Conservation (phyloP, 2,329 filamentous ascomycete genomes). For the Penicillium sp. region DNA sequence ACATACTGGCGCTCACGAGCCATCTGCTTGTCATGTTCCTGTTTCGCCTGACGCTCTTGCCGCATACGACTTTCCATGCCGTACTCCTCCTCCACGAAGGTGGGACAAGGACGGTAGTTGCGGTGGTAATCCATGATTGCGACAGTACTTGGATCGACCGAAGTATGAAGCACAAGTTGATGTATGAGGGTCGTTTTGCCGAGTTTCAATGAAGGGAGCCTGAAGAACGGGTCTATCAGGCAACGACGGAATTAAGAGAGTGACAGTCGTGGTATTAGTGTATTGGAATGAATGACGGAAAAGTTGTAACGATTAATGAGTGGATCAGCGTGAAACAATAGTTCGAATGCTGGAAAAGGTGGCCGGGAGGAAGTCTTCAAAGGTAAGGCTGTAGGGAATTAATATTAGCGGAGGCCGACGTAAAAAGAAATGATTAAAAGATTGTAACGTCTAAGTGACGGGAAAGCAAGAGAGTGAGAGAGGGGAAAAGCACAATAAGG, state of each 20-base stretch:
- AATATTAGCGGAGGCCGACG: conserved; percentile 31
- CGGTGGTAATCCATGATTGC: conserved; percentile 57
- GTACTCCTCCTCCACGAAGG: conserved; percentile 63
- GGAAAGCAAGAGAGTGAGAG: conserved; percentile 7
- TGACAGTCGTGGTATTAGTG: conserved; percentile 50
- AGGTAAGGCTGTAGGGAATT: conserved; percentile 35
- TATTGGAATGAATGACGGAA: conserved; percentile 53
- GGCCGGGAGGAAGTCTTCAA: conserved; percentile 30
- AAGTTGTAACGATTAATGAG: conserved; percentile 55
- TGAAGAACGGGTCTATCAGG: conserved; percentile 39
- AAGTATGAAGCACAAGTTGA: conserved; percentile 2
- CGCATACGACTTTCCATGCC: conserved; percentile 55
- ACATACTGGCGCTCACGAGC: conserved; percentile 81
- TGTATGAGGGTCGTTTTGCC: conserved; percentile 18
- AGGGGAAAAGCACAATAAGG: conserved; percentile 5
- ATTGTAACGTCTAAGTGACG: not conserved
- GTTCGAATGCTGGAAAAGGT: conserved; percentile 36
- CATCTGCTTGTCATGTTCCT: conserved; percentile 74
- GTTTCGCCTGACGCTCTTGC: conserved; percentile 51
- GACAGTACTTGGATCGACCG: conserved; percentile 15
- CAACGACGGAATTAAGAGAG: conserved; percentile 50
- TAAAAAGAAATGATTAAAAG: conserved; percentile 14
- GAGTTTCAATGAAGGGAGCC: conserved; percentile 45
- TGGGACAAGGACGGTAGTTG: conserved; percentile 65
- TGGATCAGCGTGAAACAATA: conserved; percentile 45